Evolutionary conservation across 148 eudicot species (phyloP), one percentile per base, ranked within the genome.

Genomic region (Rhododendron williamsianum): DNA sequence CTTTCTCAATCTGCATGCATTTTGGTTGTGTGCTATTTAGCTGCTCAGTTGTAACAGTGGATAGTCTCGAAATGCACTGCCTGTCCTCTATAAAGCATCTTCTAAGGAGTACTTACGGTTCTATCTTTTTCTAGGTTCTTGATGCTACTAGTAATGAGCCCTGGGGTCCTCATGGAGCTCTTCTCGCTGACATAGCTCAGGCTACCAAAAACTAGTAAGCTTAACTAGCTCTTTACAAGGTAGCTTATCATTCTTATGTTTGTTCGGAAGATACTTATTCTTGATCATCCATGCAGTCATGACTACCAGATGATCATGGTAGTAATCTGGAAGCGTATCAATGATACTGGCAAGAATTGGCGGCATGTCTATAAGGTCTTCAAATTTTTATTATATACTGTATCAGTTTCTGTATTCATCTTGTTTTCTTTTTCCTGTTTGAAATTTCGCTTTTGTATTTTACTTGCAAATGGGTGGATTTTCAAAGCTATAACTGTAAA

Each of bases 81-180:
- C 79, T 25, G 54, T n/a, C 6, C 48, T 69, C 5, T 27, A 27
- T 48, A 23, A 45, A 67, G 41, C 54, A 23, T 80, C 72, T 78
- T 41, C 21, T 80, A 36, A 54, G 33, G 67, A 74, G 12, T 54
- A 54, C 2, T 41, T 73, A 63, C 79, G 6, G 41, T 76, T 56
- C 43, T 71, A 45, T 27, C 23, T 36, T 60, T 81, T 51, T 87
- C 83, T 86, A 97, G 98, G 98, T 95, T 92, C 96, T 95, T 84
- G 99, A 97, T 91, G 95, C 99, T 82, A 97, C 99, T 83, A 95
- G 99, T 91, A 97, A 97, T 89, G 99, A 97, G 92, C 93, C 99
- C 56, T 97, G 99, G 98, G 99, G 99, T 84, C 98, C 99, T 83
- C 98, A 95, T 91, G 99, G 98, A 81, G 89, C 98, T 38, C 98